Evolutionary conservation across 2,329 filamentous ascomycete genomes (phyloP).

Genomic region (Didymella sp.): DNA sequence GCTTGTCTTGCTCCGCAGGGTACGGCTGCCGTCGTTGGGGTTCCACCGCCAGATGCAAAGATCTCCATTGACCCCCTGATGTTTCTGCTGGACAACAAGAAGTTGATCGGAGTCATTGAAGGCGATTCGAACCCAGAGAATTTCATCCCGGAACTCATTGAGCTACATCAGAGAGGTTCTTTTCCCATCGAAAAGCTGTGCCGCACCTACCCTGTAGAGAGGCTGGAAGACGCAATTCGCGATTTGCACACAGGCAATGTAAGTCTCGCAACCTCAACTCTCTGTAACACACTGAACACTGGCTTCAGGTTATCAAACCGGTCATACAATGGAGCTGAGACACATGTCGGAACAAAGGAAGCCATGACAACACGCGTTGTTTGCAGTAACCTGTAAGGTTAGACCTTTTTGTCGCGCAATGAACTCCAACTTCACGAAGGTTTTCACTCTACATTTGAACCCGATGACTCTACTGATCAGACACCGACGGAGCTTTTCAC

Average conservation of each 20-base stretch:
- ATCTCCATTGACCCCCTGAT: conserved; percentile 11
- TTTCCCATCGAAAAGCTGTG: conserved; percentile 9
- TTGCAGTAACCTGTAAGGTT: neutral
- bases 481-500: neutral
- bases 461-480: neutral
- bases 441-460: neutral
- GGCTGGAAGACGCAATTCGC: conserved; percentile 1
- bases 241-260: conserved; percentile 7
- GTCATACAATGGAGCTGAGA: neutral
- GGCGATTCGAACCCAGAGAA: conserved; percentile 3
- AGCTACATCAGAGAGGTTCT: neutral
- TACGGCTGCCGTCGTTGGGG: conserved; percentile 6
- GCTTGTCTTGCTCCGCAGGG: conserved; percentile 6
- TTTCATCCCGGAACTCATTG: conserved; percentile 1
- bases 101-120: conserved; percentile 3
- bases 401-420: neutral
- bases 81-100: conserved; percentile 10
- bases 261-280: neutral
- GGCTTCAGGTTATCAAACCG: neutral
- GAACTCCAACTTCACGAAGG: neutral
- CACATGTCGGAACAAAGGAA: neutral
- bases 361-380: neutral
- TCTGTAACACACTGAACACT: neutral
- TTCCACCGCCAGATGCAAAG: conserved; percentile 3
- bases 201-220: conserved; percentile 4